Evolutionary conservation across 116 monocot species (phyloP).

Genomic region (Zostera marina): DNA sequence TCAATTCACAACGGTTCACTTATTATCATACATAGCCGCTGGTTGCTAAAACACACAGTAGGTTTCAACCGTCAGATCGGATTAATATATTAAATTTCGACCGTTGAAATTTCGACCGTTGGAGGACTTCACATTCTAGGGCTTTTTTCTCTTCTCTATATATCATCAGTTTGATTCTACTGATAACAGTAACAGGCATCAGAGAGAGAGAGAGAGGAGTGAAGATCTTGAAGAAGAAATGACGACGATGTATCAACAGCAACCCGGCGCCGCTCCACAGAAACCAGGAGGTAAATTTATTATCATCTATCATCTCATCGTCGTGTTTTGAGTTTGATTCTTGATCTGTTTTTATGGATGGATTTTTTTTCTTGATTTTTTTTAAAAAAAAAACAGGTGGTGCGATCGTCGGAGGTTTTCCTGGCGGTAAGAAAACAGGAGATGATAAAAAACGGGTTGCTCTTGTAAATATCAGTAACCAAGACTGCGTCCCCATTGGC

Average conservation of each 20-base stretch:
- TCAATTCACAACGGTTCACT: no score
- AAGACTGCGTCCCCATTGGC: slow-evolving; percentile 9
- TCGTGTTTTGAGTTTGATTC: neutral
- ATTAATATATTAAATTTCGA: neutral
- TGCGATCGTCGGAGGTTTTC: neutral
- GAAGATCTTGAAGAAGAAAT: slow-evolving; percentile 3
- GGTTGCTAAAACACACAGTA: no score
- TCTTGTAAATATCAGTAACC: slow-evolving; percentile 62
- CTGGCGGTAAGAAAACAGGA: neutral
- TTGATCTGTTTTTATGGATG: neutral
- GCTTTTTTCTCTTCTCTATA: neutral
- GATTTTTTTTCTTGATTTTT: slow-evolving; percentile 2
- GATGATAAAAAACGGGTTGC: slow-evolving; percentile 28
- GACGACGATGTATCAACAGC: slow-evolving; percentile 4
- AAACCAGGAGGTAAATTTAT: slow-evolving; percentile 6
- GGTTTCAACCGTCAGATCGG: slow-evolving; percentile 6
- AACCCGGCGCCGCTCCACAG: neutral
- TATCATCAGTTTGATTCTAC: neutral
- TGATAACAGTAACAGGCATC: neutral
- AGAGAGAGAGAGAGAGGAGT: neutral
- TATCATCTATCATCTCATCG: neutral
- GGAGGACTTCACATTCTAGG: neutral
- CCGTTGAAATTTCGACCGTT: slow-evolving; percentile 16
- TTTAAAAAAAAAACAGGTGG: neutral
- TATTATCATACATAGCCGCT: no score